Percentiles rank a stretch among this genome's conserved stretches.
phyloP scores from a whole-genome alignment of 257 asterid genomes.

The Nicotiana tabacum region DNA sequence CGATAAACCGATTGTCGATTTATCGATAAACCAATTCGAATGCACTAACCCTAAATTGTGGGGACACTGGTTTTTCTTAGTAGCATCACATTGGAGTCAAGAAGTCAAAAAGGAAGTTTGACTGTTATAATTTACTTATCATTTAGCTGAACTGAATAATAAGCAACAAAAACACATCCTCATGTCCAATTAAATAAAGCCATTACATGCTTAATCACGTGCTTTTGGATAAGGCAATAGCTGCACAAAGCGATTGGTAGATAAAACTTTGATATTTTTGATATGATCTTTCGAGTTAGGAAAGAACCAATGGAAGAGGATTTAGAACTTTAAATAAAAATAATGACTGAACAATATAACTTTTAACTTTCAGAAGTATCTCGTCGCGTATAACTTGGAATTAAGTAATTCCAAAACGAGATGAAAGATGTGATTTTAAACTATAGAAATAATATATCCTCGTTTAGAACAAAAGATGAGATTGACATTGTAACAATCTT shows the following conservation, averaged over 20 bases:
- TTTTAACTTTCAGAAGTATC: not conserved
- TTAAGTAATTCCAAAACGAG: not conserved
- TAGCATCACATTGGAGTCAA: constrained; percentile 11
- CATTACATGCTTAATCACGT: constrained; percentile 19
- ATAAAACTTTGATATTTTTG: not conserved
- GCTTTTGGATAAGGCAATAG: not conserved
- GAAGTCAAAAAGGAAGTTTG: constrained; percentile 15
- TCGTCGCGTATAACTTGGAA: not conserved
- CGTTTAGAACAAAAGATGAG: not conserved
- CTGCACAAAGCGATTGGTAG: too few species aligned
- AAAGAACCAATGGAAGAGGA: not conserved
- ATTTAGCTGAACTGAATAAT: constrained; percentile 10
- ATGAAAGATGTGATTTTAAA: not conserved
- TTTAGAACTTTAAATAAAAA: not conserved
- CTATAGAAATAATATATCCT: not conserved
- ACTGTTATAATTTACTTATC: constrained; percentile 11
- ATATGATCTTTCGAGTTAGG: not conserved
- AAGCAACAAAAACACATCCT: constrained; percentile 4
- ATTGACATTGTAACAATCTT: not conserved
- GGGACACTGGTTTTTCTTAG: constrained; percentile 9
- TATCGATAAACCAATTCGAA: too few species aligned
- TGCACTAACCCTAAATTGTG: too few species aligned
- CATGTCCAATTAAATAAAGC: constrained; percentile 10
- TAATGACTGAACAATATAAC: not conserved
- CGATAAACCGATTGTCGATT: too few species aligned